Conservation (phyloP, 73 alveolate species). For the Strombidium stylifer region DNA sequence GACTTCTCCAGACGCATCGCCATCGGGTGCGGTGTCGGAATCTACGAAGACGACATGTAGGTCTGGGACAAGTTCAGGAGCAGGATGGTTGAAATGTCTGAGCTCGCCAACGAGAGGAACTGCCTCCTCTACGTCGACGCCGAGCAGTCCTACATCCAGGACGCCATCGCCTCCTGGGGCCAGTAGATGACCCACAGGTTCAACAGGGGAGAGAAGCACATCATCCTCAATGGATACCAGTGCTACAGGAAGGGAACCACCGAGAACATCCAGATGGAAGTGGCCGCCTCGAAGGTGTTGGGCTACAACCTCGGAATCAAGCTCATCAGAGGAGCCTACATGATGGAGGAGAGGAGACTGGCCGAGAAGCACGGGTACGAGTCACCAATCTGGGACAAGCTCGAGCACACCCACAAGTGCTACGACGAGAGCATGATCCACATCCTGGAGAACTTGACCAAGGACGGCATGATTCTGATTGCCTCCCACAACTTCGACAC, state of each 20-base stretch:
- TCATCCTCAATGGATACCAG: conserved; percentile 65
- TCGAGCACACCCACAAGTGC: conserved; percentile 54
- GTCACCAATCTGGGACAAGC: conserved; percentile 53
- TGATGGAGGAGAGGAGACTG: conserved; percentile 73
- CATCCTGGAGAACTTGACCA: conserved; percentile 1
- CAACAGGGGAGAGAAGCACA: conserved; percentile 50
- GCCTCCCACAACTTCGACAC: conserved; percentile 71
- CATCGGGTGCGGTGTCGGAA: conserved; percentile 9
- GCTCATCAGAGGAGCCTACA: conserved; percentile 84
- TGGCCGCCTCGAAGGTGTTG: conserved; percentile 28
- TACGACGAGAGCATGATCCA: conserved; percentile 41
- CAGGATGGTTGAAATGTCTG: conserved; percentile 32
- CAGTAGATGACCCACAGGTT: conserved; percentile 15
- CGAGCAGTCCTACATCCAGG: conserved; percentile 69
- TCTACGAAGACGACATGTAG: not conserved
- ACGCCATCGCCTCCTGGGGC: conserved; percentile 57
- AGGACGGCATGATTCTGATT: conserved; percentile 29
- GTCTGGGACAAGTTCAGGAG: conserved; percentile 18
- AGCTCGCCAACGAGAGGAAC: conserved; percentile 13
- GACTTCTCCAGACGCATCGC: conserved; percentile 9
- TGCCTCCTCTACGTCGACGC: conserved; percentile 69
- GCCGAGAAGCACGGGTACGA: conserved; percentile 49
- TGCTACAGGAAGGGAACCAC: conserved; percentile 46
- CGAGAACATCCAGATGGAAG: conserved; percentile 28
- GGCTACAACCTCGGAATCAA: conserved; percentile 56